Conservation (phyloP, 1,284 basidiomycete species). For the Agroathelia rolfsii region DNA sequence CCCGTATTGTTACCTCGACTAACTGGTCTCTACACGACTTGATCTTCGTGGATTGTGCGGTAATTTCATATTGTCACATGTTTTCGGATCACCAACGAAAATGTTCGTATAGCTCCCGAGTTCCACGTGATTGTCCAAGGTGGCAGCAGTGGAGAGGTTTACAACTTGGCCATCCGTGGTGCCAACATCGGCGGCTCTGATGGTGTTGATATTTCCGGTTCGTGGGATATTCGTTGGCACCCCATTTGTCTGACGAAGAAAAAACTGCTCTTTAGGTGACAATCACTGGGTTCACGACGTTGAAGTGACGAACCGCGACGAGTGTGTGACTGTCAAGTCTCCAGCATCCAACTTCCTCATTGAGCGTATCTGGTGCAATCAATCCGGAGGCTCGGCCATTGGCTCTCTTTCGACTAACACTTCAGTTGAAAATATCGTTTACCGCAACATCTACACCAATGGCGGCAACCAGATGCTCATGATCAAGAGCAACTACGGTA, state of each 20-base stretch:
- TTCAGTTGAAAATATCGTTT: slow-evolving; percentile 13
- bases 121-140: slow-evolving; percentile 26
- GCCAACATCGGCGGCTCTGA: slow-evolving; percentile 26
- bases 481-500: slow-evolving; percentile 27
- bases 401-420: slow-evolving; percentile 11
- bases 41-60: slow-evolving; percentile 23
- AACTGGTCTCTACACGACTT: slow-evolving; percentile 27
- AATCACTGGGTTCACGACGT: slow-evolving; percentile 28
- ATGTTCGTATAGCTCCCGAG: slow-evolving; percentile 19
- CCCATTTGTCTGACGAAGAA: background rate
- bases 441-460: slow-evolving; percentile 19
- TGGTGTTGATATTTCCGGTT: slow-evolving; percentile 25
- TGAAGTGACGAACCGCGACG: slow-evolving; percentile 28
- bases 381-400: slow-evolving; percentile 16
- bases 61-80: background rate
- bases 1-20: slow-evolving; percentile 22
- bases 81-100: background rate
- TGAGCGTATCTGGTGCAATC: slow-evolving; percentile 29
- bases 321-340: slow-evolving; percentile 28
- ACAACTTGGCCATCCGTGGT: slow-evolving; percentile 27
- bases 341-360: slow-evolving; percentile 24
- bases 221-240: background rate
- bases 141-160: slow-evolving; percentile 24
- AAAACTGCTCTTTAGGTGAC: slow-evolving; percentile 6
- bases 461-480: slow-evolving; percentile 27